Evolutionary conservation across 257 asterid genomes (phyloP).

Genomic region (Jacaranda mimosifolia): DNA sequence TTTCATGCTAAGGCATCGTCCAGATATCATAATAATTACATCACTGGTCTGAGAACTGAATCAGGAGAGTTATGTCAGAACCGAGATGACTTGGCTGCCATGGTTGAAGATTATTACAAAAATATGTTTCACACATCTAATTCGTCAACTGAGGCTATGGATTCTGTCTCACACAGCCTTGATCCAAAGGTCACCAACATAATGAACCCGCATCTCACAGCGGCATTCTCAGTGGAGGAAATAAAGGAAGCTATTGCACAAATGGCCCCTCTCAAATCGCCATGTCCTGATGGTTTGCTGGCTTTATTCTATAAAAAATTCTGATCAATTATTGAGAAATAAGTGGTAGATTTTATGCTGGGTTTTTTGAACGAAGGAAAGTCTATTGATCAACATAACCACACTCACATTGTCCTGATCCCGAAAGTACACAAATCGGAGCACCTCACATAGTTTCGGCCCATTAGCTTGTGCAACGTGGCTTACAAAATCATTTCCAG

Average conservation of each 20-base stretch:
- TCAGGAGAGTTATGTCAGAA: no score
- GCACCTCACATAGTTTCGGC: not conserved
- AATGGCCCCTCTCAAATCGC: not conserved
- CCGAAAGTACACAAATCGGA: not conserved
- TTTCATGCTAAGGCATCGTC: no score
- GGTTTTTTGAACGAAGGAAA: not conserved
- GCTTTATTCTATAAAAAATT: not conserved
- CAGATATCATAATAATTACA: no score
- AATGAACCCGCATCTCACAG: not conserved
- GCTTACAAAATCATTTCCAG: not conserved
- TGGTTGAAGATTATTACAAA: no score
- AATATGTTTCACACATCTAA: no score
- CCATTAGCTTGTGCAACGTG: not conserved
- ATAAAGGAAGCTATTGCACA: not conserved
- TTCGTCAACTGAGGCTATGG: no score
- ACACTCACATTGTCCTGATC: not conserved
- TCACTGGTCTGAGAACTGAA: no score
- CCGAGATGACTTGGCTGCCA: no score
- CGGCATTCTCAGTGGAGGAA: not conserved
- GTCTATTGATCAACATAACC: not conserved
- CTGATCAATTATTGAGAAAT: not conserved
- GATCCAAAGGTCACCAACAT: no score
- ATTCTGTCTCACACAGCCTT: no score
- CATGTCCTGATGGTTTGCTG: not conserved
- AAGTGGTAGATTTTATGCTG: not conserved